Conservation (phyloP, 805 yeast species). For the Metschnikowia continentalis region DNA sequence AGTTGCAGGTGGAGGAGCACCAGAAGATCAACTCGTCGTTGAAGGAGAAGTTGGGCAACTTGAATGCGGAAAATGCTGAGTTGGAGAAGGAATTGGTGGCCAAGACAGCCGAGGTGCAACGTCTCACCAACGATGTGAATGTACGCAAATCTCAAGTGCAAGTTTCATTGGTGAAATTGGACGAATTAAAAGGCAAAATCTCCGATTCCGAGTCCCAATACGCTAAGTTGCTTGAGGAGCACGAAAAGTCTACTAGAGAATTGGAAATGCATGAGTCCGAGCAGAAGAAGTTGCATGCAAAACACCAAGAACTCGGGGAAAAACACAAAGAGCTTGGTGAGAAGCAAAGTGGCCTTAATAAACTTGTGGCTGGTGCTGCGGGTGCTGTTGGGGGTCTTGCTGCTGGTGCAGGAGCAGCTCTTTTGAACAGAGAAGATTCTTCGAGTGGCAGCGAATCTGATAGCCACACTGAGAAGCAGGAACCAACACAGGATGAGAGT, state of each 20-base stretch:
- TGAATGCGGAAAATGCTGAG: constrained; percentile 64
- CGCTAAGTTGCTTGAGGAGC: constrained; percentile 11
- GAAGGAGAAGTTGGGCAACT: constrained; percentile 62
- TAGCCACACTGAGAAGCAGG: neutral
- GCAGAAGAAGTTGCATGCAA: constrained; percentile 8
- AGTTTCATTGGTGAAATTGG: constrained; percentile 49
- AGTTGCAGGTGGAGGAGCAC: constrained; percentile 57
- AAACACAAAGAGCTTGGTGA: constrained; percentile 7
- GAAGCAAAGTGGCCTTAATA: neutral
- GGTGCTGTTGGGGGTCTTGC: constrained; percentile 5
- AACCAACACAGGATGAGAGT: neutral
- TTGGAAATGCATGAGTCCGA: constrained; percentile 3
- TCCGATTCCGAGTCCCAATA: constrained; percentile 24
- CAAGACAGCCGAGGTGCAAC: constrained; percentile 51
- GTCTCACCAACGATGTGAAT: constrained; percentile 57
- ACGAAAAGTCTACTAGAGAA: constrained; percentile 1
- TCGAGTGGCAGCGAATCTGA: neutral
- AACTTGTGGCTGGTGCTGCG: constrained; percentile 3
- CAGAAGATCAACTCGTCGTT: constrained; percentile 62
- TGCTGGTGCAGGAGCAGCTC: neutral
- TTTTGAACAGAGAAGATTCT: neutral
- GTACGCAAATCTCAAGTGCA: constrained; percentile 70
- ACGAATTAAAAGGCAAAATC: constrained; percentile 32
- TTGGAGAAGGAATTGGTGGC: constrained; percentile 53
- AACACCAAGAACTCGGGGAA: constrained; percentile 1